Evolutionary conservation across 2,329 filamentous ascomycete species (phyloP).

Genomic region (Dryadomyces sulphureus): DNA sequence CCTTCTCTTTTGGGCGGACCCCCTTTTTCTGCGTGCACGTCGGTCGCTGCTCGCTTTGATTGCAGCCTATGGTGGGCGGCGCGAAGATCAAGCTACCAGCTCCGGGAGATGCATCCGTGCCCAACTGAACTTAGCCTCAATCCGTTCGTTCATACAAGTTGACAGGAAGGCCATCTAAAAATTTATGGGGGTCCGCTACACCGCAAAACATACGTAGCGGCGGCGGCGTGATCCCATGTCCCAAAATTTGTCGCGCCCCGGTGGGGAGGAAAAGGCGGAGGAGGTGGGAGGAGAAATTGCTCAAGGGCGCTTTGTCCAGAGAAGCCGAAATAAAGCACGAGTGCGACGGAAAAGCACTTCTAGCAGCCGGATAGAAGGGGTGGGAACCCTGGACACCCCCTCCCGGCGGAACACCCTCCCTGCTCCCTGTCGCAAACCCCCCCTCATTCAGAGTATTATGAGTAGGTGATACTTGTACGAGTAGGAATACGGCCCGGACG

Average conservation of each 20-base stretch:
- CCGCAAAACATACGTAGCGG: not conserved
- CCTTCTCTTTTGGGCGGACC: not conserved
- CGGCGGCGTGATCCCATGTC: not conserved
- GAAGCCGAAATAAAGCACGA: not conserved
- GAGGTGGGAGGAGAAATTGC: too few relatives aligned
- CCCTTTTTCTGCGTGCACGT: not conserved
- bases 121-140: conserved; percentile 1
- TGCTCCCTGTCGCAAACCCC: too few relatives aligned
- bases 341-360: not conserved
- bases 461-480: too few relatives aligned
- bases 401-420: not conserved
- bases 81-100: not conserved
- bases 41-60: too few relatives aligned
- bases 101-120: conserved; percentile 1
- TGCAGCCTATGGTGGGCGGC: too few relatives aligned
- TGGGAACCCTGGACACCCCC: not conserved
- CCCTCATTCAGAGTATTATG: too few relatives aligned
- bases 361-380: not conserved
- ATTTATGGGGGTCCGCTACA: not conserved
- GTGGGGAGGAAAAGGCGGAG: too few relatives aligned
- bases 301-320: too few relatives aligned
- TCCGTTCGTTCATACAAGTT: too few relatives aligned
- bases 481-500: too few relatives aligned
- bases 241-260: not conserved
- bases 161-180: not conserved